Evolutionary conservation across 2,329 filamentous ascomycete genomes (phyloP), one percentile per base, ranked within the genome.

Genomic region (Aspergillus phoenicis): DNA sequence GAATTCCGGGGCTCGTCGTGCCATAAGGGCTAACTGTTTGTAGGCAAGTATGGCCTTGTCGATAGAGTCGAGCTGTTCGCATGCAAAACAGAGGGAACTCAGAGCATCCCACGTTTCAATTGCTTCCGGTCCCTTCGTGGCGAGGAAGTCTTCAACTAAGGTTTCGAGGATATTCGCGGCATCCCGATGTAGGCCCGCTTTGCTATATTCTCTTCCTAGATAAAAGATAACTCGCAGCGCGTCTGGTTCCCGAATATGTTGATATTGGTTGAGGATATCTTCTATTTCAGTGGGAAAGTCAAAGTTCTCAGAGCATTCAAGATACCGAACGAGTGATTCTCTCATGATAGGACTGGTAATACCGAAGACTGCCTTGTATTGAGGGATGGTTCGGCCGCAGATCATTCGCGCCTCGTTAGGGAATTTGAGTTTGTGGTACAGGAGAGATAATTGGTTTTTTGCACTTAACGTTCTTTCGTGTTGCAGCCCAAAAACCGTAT

Each of bases 1-100:
- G 8, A 66, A 62, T 17, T 66, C 63, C 7, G 67, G 69, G 0
- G 68, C 68, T 45, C 64, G 60, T 4, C 60, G 58, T 5, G 70
- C 71, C 62, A 72, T 70, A 22, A 68, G 60, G 8, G 72, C 61
- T 8, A 73, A 65, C 36, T 71, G 68, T 10, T 68, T 64, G 48
- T 73, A 73, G 8, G 70, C 65, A 6, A 71, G 66, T 10, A 72
- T 70, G 2, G 71, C 71, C 51, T 71, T 67, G 26, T 73, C 71
- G 8, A 71, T 48, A 8, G 64, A 66, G 17, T 70, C 71, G 10
- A 73, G 67, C 22, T 72, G 68, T 17, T 73, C 71, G 11, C 64
- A 59, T 7, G 69, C 69, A 4, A 73, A 67, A 51, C 71, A 73
- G 5, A 73, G 63, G 7, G 70, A 69, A 47, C 70, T 73, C 10